These are phyloP conservation scores for Prototheca cutis DNA, from an alignment of 163 green algal species.

Conservation along the genomic window DNA sequence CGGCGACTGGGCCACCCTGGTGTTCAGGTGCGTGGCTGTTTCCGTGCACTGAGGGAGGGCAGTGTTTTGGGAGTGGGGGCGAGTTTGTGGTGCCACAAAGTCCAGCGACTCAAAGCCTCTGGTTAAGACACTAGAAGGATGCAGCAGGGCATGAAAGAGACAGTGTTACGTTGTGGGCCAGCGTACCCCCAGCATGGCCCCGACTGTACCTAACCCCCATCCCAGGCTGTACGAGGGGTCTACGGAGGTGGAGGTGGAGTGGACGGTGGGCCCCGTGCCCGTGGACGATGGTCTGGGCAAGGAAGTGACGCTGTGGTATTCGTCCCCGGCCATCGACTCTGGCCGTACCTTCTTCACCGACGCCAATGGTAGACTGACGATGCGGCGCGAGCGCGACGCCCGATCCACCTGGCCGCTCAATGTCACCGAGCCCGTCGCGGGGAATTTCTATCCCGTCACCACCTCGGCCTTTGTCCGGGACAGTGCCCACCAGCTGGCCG, in stretches of 20 bases:
- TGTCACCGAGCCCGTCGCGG: constrained; percentile 49
- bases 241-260: constrained; percentile 57
- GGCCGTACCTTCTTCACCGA: constrained; percentile 60
- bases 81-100: too few relatives aligned
- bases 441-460: constrained; percentile 74
- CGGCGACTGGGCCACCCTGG: constrained; percentile 31
- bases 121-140: too few relatives aligned
- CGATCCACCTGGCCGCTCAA: constrained; percentile 55
- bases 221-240: constrained; percentile 38
- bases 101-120: too few relatives aligned
- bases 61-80: too few relatives aligned
- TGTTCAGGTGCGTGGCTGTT: constrained; percentile 11
- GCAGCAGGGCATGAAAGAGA: neutral
- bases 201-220: neutral
- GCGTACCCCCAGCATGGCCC: neutral
- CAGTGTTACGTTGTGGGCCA: neutral
- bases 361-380: constrained; percentile 68
- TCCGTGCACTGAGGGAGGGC: too few relatives aligned
- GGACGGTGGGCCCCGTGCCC: constrained; percentile 67
- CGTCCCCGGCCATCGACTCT: constrained; percentile 16
- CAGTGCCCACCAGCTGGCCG: constrained; percentile 24
- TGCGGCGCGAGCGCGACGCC: constrained; percentile 31
- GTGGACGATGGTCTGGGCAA: constrained; percentile 45
- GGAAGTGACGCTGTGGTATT: constrained; percentile 52
- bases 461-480: constrained; percentile 38